These are phyloP conservation scores for Globisporangium ultimum DNA, from an alignment of 352 stramenopile genomes.

Conservation along the genomic window DNA sequence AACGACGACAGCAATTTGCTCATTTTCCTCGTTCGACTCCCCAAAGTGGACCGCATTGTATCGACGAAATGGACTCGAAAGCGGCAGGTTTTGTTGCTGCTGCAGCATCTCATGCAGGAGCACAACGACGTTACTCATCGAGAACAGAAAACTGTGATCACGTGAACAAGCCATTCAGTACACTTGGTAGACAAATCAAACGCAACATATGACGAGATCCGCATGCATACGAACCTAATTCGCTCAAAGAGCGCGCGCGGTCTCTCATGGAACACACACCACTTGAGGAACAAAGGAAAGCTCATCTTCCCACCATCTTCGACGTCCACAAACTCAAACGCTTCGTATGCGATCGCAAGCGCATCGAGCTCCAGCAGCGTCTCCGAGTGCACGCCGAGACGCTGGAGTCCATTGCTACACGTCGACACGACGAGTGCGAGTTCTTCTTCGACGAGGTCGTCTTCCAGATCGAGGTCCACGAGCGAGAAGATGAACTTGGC, in stretches of 20 bases:
- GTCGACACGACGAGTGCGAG: constrained; percentile 61
- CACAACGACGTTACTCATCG: constrained; percentile 28
- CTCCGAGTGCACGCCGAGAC: constrained; percentile 26
- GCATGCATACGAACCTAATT: constrained; percentile 26
- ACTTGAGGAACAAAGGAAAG: constrained; percentile 55
- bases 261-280: constrained; percentile 63
- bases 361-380: constrained; percentile 41
- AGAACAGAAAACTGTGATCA: constrained; percentile 39
- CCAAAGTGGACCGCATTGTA: constrained; percentile 37
- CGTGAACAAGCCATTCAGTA: not conserved
- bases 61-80: constrained; percentile 17
- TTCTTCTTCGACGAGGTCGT: constrained; percentile 72
- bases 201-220: not conserved
- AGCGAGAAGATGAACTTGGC: constrained; percentile 58
- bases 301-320: constrained; percentile 73
- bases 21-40: constrained; percentile 8
- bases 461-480: constrained; percentile 70
- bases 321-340: constrained; percentile 59
- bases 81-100: constrained; percentile 9
- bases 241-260: constrained; percentile 51
- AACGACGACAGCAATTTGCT: constrained; percentile 27
- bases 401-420: constrained; percentile 38
- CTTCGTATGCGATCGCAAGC: constrained; percentile 55
- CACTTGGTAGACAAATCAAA: not conserved
- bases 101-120: constrained; percentile 29